Evolutionary conservation across 1,139 yeast genomes (phyloP), one percentile per base, ranked within the genome.

Genomic region (Sugiyamaella japonica): DNA sequence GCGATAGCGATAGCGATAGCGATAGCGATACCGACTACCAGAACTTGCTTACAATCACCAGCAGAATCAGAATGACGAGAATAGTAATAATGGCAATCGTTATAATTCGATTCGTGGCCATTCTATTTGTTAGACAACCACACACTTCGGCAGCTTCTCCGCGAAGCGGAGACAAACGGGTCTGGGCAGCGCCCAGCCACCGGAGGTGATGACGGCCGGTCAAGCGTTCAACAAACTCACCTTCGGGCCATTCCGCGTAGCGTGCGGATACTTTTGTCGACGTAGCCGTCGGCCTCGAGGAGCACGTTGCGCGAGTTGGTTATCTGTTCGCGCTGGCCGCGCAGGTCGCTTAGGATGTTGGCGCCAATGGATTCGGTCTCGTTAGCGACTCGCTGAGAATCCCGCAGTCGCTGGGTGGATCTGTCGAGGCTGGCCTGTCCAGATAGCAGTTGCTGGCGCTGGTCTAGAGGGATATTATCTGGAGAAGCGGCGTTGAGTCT

Each of bases 31-130:
- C 2, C 3, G 20, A 12, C 53, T 64, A 86, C 81, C 85, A 81
- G 70, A 93, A 89, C 71, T 93, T 93, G 68, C 93, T 85, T 54
- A 89, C 90, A 60, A 93, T 77, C 23, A 91, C 97, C 61, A 95
- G 77, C 60, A 93, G 76, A 55, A 95, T 95, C 65, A 95, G 78
- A 55, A 93, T 69, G 6, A 93, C 83, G 66, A 95, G 79, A 13
- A 93, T 91, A 1, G 88, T 96, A 57, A 95, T 93, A 56, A 95
- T 93, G n/a, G 96, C 96, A 65, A 90, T 89, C 56, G 96, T 90
- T 59, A 95, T 89, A 63, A 91, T 79, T 71, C 90, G 86, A 72
- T 95, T 95, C 3, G 98, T 95, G n/a, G 95, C 91, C 77, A 93
- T 79, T 66, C 99, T 54, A n/a, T 34, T 39, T 20, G 43, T 39